Base-by-base conservation (phyloP, 192 early-diverging fungal species). In the Linderina pennispora region DNA sequence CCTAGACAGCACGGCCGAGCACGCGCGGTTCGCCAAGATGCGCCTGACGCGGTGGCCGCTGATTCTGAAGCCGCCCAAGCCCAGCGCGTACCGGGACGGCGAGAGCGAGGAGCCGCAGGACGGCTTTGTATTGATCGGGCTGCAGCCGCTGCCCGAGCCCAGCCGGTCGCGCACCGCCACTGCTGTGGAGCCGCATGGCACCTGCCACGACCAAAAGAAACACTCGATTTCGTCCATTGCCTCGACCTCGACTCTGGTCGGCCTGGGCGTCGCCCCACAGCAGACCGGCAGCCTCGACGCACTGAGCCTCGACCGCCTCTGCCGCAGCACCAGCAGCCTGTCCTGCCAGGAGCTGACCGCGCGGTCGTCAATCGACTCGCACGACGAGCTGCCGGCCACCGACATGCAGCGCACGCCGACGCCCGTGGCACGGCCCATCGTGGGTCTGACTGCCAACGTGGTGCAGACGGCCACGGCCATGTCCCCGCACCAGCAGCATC, bases 41-140 rank as follows among this genome's bases (percentile, higher is more conserved):
- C 43, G 51, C 55, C 59, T 70, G 46, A 48, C 60, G 42, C 66
- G 66, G 11, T 70, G 66, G 66, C 66, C 66, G 42, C 66, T 62
- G 24, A 41, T 70, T 1, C 37, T 62, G 18, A 48, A 47, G 24
- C 50, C 58, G 47, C 45, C 59, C 28, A 18, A 14, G 13, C 19
- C 17, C 35, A 31, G 48, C 52, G 39, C 34, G 41, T 18, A 15
- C 23, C 48, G 35, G 39, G 47, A 16, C 8, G 35, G 32, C 1
- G 36, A 32, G 23, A 39, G 43, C 13, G 62, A 49, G 8, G 59
- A 62, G 39, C 66, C 66, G 25, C 55, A 53, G 23, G 66, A 70
- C 54, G 66, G 66, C 38, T 70, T 70, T 51, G 48, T 70, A 19
- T 48, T 70, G 34, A 51, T 58, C 5, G 55, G 28, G 15, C 40